Evolutionary conservation across 768 basidiomycete species (phyloP).

Genomic region (Sistotremastrum suecicum): DNA sequence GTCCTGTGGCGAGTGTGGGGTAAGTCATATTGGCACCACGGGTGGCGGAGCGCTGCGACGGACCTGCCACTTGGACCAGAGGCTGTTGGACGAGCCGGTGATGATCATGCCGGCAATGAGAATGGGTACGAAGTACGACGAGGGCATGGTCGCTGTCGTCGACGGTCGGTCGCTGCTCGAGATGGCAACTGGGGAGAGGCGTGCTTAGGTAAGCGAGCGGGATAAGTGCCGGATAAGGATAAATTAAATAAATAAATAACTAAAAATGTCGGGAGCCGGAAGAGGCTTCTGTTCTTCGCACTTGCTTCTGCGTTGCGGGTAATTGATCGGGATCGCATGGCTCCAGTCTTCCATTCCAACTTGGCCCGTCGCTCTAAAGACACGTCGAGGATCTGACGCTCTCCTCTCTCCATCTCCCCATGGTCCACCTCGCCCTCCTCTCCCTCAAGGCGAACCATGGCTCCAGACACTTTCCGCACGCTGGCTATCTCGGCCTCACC

Average conservation of each 20-base stretch:
- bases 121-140: slow-evolving; percentile 53
- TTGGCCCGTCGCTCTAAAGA: too few relatives aligned
- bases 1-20: slow-evolving; percentile 33
- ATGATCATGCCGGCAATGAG: slow-evolving; percentile 90
- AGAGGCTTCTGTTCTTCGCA: too few relatives aligned
- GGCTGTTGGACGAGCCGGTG: slow-evolving; percentile 69
- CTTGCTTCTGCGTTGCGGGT: too few relatives aligned
- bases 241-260: too few relatives aligned
- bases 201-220: too few relatives aligned
- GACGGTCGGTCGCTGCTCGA: background rate
- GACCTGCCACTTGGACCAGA: slow-evolving; percentile 78
- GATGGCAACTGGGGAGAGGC: too few relatives aligned
- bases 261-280: too few relatives aligned
- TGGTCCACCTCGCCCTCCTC: slow-evolving; percentile 59
- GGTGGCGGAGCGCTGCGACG: slow-evolving; percentile 8
- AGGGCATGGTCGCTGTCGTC: slow-evolving; percentile 34
- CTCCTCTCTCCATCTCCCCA: slow-evolving; percentile 17
- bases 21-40: background rate
- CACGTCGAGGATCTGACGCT: too few relatives aligned
- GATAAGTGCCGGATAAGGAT: too few relatives aligned
- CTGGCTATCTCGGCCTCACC: slow-evolving; percentile 70
- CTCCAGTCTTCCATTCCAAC: too few relatives aligned
- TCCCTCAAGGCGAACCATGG: slow-evolving; percentile 60
- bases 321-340: too few relatives aligned
- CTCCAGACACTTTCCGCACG: slow-evolving; percentile 57